Base-by-base conservation (phyloP, 2,329 filamentous ascomycete genomes). In the Fonsecaea pugnacius region DNA sequence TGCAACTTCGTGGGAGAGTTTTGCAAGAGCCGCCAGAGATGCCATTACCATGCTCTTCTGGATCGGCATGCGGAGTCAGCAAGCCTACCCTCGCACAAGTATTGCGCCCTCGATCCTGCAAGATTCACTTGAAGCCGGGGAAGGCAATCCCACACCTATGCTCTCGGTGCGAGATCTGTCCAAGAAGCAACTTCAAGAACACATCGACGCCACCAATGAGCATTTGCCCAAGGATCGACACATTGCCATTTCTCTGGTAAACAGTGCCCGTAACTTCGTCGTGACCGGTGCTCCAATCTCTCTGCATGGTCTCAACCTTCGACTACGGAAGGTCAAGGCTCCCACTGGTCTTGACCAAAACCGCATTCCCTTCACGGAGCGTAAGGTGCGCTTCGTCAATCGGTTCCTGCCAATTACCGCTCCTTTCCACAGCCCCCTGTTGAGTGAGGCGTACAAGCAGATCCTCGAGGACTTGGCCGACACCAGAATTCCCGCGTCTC, bases 321-420 rank as follows among this genome's bases (percentile, higher is more conserved):
- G 96, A 75, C 83, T 99, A 60, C 90, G 96, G 73, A 99, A 98
- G 80, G 91, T 96, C 76, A 99, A 97, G 83, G 94, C 95, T 1
- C 90, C 95, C 4, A 98, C 95, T n/a, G 95, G 96, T 50, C 84
- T 99, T 43, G 95, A 99, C 75, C 96, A 99, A 79, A 96, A 91
- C 70, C 87, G 93, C 65, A 89, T 98, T 60, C 96, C 96, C 6
- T 92, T 92, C 82, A 98, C 94, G 0, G 89, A 99, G 79, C 91
- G 95, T 72, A 99, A 99, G 81, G 85, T 97, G 62, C 92, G 95
- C 73, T 99, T 99, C 72, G 91, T 92, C 67, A 97, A 97, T 82
- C 90, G 95, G 66, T 99, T 99, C 83, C 82, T 99, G 66, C 96
- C 95, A 53, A 99, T 99, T 77, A 97, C 94, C 0, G 92, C 95